phyloP scores from a whole-genome alignment of 306 rosid species.

The cucumber (Cucumis sativus) region Cucumber_9930_V3 NC_026660.2:4728001-4728500 shows the following conservation, averaged over 20 bases:
- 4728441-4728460: slow-evolving; percentile 3
- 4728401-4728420: not conserved
- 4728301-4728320: not conserved
- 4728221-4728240: slow-evolving; percentile 52
- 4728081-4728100: not conserved
- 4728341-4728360: slow-evolving; percentile 27
- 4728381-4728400: slow-evolving; percentile 28
- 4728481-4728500: not conserved
- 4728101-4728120: not conserved
- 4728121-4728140: not conserved
- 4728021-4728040: not conserved
- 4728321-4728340: slow-evolving; percentile 18
- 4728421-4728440: not conserved
- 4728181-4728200: not conserved
- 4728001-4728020: too few species aligned
- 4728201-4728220: slow-evolving; percentile 47
- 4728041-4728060: not conserved
- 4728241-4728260: slow-evolving; percentile 33
- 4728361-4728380: slow-evolving; percentile 7
- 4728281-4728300: not conserved
- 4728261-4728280: slow-evolving; percentile 20
- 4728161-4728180: not conserved
- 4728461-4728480: slow-evolving; percentile 2
- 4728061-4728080: too few species aligned
- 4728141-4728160: too few species aligned